phyloP scores from a whole-genome alignment of 2,329 filamentous ascomycete genomes.

The Diaporthe humulicola region DNA sequence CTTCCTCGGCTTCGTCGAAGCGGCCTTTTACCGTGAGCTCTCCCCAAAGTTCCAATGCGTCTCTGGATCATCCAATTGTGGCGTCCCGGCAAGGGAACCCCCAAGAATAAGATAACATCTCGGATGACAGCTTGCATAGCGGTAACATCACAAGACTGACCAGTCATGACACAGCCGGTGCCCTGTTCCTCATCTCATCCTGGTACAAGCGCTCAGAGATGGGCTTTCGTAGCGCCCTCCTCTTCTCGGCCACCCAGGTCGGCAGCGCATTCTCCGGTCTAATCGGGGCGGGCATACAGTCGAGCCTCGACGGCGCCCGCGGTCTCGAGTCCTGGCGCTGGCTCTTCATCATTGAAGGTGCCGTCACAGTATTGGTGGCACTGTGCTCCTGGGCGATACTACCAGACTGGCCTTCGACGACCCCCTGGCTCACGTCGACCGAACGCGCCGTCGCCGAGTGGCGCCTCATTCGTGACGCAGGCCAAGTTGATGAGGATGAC shows the following conservation, averaged over 20 bases:
- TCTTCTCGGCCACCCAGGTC: neutral
- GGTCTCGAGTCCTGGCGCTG: conserved; percentile 4
- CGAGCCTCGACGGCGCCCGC: neutral
- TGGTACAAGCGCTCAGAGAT: neutral
- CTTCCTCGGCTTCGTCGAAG: conserved; percentile 31
- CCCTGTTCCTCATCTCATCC: neutral
- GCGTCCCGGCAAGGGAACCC: too few relatives aligned
- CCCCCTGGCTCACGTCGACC: neutral
- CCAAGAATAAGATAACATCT: neutral
- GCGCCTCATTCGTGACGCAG: conserved; percentile 10
- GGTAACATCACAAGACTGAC: neutral
- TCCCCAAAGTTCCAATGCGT: neutral
- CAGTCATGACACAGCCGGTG: neutral
- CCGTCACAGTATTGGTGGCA: neutral
- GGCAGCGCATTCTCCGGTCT: conserved; percentile 60
- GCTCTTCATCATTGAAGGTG: conserved; percentile 18
- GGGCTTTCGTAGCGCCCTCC: neutral
- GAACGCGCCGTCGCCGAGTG: conserved; percentile 35
- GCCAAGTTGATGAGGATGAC: conserved; percentile 40
- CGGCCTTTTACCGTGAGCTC: conserved; percentile 24
- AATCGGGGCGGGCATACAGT: conserved; percentile 64
- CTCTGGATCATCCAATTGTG: neutral
- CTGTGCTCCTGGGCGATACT: neutral
- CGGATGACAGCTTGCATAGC: neutral
- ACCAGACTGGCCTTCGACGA: conserved; percentile 1